Percentiles rank a stretch among this genome's conserved stretches.
Conservation (phyloP, 2,329 filamentous ascomycete species). For the Neophaeococcomyces mojaviensis region DNA sequence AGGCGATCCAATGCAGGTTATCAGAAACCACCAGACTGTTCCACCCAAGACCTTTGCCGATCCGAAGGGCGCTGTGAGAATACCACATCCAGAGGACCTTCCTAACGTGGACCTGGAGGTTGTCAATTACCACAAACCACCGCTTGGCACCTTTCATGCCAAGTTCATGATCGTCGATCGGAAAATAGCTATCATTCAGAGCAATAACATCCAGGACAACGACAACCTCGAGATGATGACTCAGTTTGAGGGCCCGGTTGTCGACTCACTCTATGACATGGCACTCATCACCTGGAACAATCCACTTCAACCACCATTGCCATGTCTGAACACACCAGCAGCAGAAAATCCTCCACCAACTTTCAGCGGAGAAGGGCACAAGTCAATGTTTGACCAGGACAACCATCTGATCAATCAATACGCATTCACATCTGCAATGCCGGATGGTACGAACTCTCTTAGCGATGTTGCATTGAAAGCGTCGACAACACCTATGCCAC, state of each 20-base stretch:
- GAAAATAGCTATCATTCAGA: conserved; percentile 62
- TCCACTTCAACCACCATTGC: conserved; percentile 52
- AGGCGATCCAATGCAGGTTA: conserved; percentile 53
- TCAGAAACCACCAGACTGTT: conserved; percentile 59
- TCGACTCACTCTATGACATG: conserved; percentile 68
- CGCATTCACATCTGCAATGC: conserved; percentile 1
- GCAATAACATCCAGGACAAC: conserved; percentile 72
- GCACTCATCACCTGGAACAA: conserved; percentile 67
- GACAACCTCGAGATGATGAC: conserved; percentile 77
- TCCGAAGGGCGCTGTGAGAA: conserved; percentile 42
- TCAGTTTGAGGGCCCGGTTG: conserved; percentile 67
- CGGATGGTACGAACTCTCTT: conserved; percentile 12
- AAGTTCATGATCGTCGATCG: conserved; percentile 75
- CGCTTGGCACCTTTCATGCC: conserved; percentile 67
- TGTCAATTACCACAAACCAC: conserved; percentile 62
- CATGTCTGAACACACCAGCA: conserved; percentile 47
- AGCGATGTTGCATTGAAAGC: conserved; percentile 15
- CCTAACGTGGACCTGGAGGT: conserved; percentile 66
- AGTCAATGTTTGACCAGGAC: conserved; percentile 17
- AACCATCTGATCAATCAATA: conserved; percentile 9
- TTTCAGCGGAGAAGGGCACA: conserved; percentile 13
- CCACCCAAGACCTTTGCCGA: conserved; percentile 51
- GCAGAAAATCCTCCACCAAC: conserved; percentile 24
- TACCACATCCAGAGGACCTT: conserved; percentile 59
- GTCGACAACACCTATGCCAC: conserved; percentile 32